These are phyloP conservation scores for Coemansia sp. DNA, from an alignment of 192 early-diverging fungal genomes.

Conservation along the genomic window DNA sequence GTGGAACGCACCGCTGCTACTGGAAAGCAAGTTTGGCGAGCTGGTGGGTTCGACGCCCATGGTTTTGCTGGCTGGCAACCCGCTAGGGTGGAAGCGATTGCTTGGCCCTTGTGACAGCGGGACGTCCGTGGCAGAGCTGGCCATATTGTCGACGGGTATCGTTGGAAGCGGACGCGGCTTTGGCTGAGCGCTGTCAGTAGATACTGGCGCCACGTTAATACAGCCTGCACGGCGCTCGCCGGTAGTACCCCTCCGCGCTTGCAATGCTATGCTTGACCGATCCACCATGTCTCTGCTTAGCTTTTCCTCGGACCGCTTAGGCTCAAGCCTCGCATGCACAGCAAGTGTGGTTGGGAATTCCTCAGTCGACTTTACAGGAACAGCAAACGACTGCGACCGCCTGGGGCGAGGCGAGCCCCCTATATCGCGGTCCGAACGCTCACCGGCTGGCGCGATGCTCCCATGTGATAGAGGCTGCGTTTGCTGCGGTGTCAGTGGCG, in stretches of 20 bases:
- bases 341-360: not conserved
- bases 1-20: constrained; percentile 19
- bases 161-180: constrained; percentile 2
- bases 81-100: not conserved
- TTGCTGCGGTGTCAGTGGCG: not conserved
- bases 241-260: constrained; percentile 28
- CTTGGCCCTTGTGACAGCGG: not conserved
- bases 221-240: constrained; percentile 30
- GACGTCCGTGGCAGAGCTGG: not conserved
- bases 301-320: constrained; percentile 5
- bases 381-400: constrained; percentile 49
- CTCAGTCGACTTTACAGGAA: constrained; percentile 12
- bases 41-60: not conserved
- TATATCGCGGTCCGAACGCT: constrained; percentile 1
- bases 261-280: constrained; percentile 37
- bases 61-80: constrained; percentile 3
- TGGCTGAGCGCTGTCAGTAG: not conserved
- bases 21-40: not conserved
- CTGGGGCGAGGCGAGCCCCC: constrained; percentile 30
- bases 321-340: not conserved
- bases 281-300: constrained; percentile 24
- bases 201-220: constrained; percentile 6
- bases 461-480: constrained; percentile 1
- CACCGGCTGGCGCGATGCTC: not conserved
- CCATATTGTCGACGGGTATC: not conserved